These are phyloP conservation scores for Corymbia calophylla DNA, from an alignment of 441 rosid genomes.

Conservation along the genomic window DNA sequence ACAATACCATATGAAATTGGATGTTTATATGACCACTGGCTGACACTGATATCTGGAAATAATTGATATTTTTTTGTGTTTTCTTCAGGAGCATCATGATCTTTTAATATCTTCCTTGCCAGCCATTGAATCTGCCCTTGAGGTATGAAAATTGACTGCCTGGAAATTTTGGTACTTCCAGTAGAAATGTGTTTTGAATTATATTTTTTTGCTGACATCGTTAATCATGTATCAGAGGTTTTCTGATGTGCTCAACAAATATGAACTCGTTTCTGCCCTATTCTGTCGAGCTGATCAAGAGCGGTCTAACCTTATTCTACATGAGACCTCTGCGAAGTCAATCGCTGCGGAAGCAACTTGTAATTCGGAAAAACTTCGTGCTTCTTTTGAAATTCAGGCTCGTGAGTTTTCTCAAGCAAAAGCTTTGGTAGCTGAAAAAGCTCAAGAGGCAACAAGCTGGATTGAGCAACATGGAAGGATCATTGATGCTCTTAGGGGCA, in stretches of 20 bases:
- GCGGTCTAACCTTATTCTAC: constrained; percentile 64
- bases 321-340: constrained; percentile 85
- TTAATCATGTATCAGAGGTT: constrained; percentile 58
- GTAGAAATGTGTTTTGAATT: not conserved
- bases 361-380: constrained; percentile 55
- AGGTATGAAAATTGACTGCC: constrained; percentile 47
- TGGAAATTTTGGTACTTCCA: not conserved
- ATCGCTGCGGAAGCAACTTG: constrained; percentile 83
- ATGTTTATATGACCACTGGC: constrained; percentile 3
- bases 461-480: constrained; percentile 87
- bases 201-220: constrained; percentile 11
- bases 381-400: constrained; percentile 77
- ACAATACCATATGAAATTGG: constrained; percentile 3
- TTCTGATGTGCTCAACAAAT: constrained; percentile 60
- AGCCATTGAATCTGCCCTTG: constrained; percentile 73
- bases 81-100: constrained; percentile 91
- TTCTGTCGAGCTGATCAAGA: constrained; percentile 89
- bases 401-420: constrained; percentile 87
- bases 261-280: constrained; percentile 71
- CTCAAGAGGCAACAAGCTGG: constrained; percentile 90
- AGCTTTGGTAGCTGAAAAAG: constrained; percentile 67
- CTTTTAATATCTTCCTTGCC: constrained; percentile 76
- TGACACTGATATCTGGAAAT: not conserved
- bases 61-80: not conserved
- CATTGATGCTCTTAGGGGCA: constrained; percentile 79